A percentile compares a stretch with the other conserved stretches of the same genome.
Evolutionary conservation across 306 rosid genomes (phyloP).

Genomic region (Lathyrus aphaca): DNA sequence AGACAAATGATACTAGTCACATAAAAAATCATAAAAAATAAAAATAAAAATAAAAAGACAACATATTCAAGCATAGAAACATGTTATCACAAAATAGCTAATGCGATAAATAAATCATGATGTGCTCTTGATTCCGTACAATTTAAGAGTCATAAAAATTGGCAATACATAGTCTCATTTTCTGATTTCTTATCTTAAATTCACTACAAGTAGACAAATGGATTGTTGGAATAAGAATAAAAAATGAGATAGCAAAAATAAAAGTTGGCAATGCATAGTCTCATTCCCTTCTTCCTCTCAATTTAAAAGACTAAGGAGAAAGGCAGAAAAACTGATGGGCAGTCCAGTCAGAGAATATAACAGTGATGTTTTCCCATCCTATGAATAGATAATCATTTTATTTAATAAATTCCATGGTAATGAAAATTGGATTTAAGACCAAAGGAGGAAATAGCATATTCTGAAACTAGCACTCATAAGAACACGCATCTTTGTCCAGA

Average conservation of each 20-base stretch:
- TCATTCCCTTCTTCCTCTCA: not conserved
- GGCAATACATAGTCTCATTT: not conserved
- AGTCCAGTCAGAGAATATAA: slow-evolving; percentile 8
- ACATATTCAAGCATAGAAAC: slow-evolving; percentile 14
- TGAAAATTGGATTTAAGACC: slow-evolving; percentile 11
- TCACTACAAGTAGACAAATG: slow-evolving; percentile 9
- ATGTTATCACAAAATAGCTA: slow-evolving; percentile 5
- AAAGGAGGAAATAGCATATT: slow-evolving; percentile 5
- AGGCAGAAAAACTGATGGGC: not conserved
- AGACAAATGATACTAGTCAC: slow-evolving; percentile 34
- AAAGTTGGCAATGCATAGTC: too few species aligned
- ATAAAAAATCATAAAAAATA: not conserved
- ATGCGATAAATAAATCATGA: slow-evolving; percentile 18
- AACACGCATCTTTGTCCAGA: slow-evolving; percentile 18
- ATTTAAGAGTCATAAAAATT: slow-evolving; percentile 31
- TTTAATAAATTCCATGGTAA: not conserved
- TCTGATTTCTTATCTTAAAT: not conserved
- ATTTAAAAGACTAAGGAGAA: slow-evolving; percentile 18
- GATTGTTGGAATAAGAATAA: slow-evolving; percentile 15
- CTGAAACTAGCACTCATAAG: slow-evolving; percentile 10
- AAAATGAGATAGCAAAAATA: not conserved
- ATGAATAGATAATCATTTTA: not conserved
- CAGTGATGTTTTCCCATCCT: slow-evolving; percentile 10
- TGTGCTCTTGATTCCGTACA: slow-evolving; percentile 22
- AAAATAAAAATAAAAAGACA: too few species aligned